A percentile compares a stretch with the other conserved stretches of the same genome.
Conservation (phyloP, 768 basidiomycete genomes). For the Mycena indigotica region DNA sequence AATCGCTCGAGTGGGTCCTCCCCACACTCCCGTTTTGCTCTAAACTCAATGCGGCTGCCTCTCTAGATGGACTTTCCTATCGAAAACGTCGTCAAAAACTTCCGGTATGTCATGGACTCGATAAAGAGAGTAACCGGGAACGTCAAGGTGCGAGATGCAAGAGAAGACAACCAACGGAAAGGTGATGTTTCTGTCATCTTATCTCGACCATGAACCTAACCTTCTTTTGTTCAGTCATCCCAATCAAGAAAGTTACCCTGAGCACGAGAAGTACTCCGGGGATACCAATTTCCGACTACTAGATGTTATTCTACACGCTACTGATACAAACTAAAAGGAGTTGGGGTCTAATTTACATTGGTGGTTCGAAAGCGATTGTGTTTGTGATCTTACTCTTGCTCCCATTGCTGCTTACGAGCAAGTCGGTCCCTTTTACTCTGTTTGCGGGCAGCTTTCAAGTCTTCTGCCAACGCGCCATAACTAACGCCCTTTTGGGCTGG, state of each 20-base stretch:
- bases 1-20: conserved; percentile 65
- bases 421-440: conserved; percentile 33
- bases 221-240: conserved; percentile 52
- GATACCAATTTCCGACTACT: conserved; percentile 82
- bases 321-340: conserved; percentile 14
- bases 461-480: conserved; percentile 41
- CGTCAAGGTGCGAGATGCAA: conserved; percentile 44
- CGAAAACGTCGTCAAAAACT: conserved; percentile 77
- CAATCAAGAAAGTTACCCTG: conserved; percentile 79
- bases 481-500: conserved; percentile 33
- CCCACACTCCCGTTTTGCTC: too few species aligned
- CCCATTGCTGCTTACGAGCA: conserved; percentile 6
- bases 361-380: too few species aligned
- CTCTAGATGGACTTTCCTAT: conserved; percentile 79
- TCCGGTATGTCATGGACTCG: conserved; percentile 71
- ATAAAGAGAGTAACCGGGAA: conserved; percentile 79
- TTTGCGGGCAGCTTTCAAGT: conserved; percentile 42
- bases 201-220: background rate
- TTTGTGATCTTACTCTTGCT: background rate
- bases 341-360: conserved; percentile 11
- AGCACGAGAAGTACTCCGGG: conserved; percentile 89
- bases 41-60: conserved; percentile 6
- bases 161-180: conserved; percentile 44
- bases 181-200: conserved; percentile 37
- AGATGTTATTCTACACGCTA: conserved; percentile 27